phyloP scores from a whole-genome alignment of 2,329 filamentous ascomycete genomes.

The Pseudocercospora fijiensis region DNA sequence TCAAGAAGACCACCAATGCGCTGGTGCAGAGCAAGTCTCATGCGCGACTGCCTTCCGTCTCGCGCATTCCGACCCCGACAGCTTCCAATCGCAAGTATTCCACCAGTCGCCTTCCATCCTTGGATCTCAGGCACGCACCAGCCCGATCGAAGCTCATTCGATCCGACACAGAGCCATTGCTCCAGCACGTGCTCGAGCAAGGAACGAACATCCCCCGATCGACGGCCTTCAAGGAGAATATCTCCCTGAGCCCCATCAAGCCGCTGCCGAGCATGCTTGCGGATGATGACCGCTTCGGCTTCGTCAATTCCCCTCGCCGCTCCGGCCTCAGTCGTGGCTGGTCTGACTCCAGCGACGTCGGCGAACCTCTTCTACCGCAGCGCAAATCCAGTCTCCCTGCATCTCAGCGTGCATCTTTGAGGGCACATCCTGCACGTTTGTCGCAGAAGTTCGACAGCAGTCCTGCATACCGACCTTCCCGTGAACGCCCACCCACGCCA shows the following conservation, averaged over 20 bases:
- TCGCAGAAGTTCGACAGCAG: constrained; percentile 31
- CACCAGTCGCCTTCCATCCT: constrained; percentile 22
- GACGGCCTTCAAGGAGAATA: constrained; percentile 39
- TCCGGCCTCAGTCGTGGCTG: constrained; percentile 22
- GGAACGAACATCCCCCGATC: constrained; percentile 22
- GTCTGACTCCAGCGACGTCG: constrained; percentile 18
- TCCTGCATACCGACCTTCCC: constrained; percentile 28
- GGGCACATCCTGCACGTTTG: constrained; percentile 10
- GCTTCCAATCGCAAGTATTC: constrained; percentile 31
- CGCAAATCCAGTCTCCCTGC: constrained; percentile 6
- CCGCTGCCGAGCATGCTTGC: constrained; percentile 25
- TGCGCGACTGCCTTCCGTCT: constrained; percentile 31
- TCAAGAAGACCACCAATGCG: constrained; percentile 23
- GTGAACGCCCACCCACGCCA: constrained; percentile 26
- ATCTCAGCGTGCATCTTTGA: constrained; percentile 1
- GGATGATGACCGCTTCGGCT: constrained; percentile 19
- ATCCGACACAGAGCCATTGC: constrained; percentile 39
- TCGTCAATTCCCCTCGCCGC: constrained; percentile 16
- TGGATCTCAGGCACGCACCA: constrained; percentile 13
- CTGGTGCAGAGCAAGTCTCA: constrained; percentile 33
- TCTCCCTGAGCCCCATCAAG: constrained; percentile 33
- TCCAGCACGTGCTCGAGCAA: constrained; percentile 23
- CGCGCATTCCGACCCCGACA: constrained; percentile 29
- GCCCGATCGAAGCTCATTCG: constrained; percentile 29
- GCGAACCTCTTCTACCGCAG: constrained; percentile 4